Conservation (phyloP, 2,329 filamentous ascomycete genomes). For the Nigrospora osmanthi region DNA sequence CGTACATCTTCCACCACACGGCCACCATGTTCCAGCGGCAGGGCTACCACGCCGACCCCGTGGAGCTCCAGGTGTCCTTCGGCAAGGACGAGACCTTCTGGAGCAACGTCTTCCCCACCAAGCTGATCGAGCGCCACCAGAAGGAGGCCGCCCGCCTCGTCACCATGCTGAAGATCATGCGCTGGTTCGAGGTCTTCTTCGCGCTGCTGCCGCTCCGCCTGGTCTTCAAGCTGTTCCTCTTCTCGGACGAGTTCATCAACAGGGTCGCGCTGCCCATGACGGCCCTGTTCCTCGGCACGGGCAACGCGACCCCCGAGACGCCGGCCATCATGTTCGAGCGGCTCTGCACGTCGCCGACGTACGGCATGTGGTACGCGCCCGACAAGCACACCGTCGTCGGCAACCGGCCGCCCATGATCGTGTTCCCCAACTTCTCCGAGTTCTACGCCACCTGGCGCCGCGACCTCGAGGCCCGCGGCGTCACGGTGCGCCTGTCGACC, state of each 20-base stretch:
- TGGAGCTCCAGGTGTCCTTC: slow-evolving; percentile 47
- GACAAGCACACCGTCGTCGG: slow-evolving; percentile 21
- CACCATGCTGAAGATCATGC: slow-evolving; percentile 39
- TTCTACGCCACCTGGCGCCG: slow-evolving; percentile 47
- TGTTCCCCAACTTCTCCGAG: slow-evolving; percentile 46
- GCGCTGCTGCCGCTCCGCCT: slow-evolving; percentile 35
- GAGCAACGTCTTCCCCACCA: slow-evolving; percentile 48
- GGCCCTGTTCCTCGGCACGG: slow-evolving; percentile 24
- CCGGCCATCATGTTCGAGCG: slow-evolving; percentile 24
- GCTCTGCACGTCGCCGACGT: slow-evolving; percentile 35
- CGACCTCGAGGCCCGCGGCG: slow-evolving; percentile 37
- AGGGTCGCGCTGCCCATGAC: slow-evolving; percentile 25
- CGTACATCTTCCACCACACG: slow-evolving; percentile 52
- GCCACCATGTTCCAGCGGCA: slow-evolving; percentile 51
- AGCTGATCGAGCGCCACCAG: slow-evolving; percentile 40
- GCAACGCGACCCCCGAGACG: slow-evolving; percentile 23
- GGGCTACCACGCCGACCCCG: slow-evolving; percentile 44
- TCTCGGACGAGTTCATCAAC: slow-evolving; percentile 23
- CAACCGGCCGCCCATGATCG: slow-evolving; percentile 49
- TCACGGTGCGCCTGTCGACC: slow-evolving; percentile 43
- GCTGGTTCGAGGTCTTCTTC: slow-evolving; percentile 45
- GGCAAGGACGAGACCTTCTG: slow-evolving; percentile 48
- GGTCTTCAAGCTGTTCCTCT: slow-evolving; percentile 20
- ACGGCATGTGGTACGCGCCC: slow-evolving; percentile 49
- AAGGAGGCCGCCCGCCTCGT: slow-evolving; percentile 40